phyloP scores from a whole-genome alignment of 768 basidiomycete genomes.

The Coprinopsis marcescibilis region DNA sequence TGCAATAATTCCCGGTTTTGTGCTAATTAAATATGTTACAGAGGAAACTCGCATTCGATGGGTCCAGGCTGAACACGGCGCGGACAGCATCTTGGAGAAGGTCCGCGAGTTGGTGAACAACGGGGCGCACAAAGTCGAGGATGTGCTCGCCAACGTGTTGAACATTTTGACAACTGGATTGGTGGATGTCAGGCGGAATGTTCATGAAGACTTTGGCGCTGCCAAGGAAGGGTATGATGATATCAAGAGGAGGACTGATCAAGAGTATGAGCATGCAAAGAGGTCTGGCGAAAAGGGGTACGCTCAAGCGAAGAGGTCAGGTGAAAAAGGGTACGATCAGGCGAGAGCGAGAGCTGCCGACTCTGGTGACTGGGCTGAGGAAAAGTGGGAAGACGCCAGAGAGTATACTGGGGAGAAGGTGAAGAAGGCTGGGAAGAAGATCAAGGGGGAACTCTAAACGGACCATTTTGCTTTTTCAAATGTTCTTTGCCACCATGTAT shows the following conservation, averaged over 20 bases:
- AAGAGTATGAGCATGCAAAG: conserved; percentile 6
- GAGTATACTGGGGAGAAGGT: conserved; percentile 33
- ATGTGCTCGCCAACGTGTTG: conserved; percentile 51
- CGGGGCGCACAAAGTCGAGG: conserved; percentile 71
- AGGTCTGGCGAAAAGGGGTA: background rate
- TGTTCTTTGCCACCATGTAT: too few relatives aligned
- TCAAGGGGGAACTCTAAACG: conserved; percentile 34
- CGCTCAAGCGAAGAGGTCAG: background rate
- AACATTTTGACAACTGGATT: conserved; percentile 38
- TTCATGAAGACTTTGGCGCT: conserved; percentile 3
- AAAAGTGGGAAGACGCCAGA: conserved; percentile 17
- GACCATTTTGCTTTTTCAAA: background rate
- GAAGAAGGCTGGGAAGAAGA: conserved; percentile 30
- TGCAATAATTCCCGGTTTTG: too few relatives aligned
- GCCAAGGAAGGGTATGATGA: conserved; percentile 11
- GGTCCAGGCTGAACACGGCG: conserved; percentile 55
- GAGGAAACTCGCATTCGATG: conserved; percentile 78
- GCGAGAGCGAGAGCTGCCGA: background rate
- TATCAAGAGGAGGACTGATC: conserved; percentile 6
- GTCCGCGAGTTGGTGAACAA: conserved; percentile 63
- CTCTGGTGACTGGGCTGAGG: background rate
- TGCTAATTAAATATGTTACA: too few relatives aligned
- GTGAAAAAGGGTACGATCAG: background rate
- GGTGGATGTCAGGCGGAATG: conserved; percentile 1
- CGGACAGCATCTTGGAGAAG: conserved; percentile 51